phyloP scores from a whole-genome alignment of 2,329 filamentous ascomycete species.

The Fragosphaeria purpurea region DNA sequence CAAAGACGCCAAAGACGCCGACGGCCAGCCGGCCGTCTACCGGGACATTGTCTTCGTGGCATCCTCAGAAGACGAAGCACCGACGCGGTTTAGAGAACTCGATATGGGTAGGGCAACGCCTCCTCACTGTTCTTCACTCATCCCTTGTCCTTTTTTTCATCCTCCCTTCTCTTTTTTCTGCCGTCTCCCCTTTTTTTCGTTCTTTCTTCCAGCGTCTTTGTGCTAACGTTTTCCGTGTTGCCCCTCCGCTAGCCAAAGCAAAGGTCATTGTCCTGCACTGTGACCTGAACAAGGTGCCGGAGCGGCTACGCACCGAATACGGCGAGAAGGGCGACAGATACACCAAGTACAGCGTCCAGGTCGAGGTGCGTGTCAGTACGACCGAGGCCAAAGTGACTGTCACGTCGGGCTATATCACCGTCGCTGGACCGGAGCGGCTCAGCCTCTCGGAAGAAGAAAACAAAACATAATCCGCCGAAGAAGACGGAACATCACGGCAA shows the following conservation, averaged over 20 bases:
- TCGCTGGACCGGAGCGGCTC: slow-evolving; percentile 4
- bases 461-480: too few species aligned
- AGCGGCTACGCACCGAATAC: background rate
- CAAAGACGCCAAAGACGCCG: too few species aligned
- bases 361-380: slow-evolving; percentile 8
- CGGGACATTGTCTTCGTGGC: slow-evolving; percentile 16
- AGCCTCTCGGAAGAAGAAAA: background rate
- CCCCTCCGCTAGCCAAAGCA: background rate
- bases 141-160: background rate
- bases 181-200: too few species aligned
- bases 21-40: background rate
- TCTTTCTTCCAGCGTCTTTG: too few species aligned
- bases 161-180: background rate
- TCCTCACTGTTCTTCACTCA: too few species aligned
- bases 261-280: slow-evolving; percentile 12
- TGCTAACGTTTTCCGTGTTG: too few species aligned
- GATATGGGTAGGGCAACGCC: slow-evolving; percentile 7
- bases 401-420: slow-evolving; percentile 2
- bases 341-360: slow-evolving; percentile 7
- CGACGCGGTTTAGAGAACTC: slow-evolving; percentile 10
- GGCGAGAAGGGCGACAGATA: background rate
- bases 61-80: slow-evolving; percentile 10
- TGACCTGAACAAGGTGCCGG: slow-evolving; percentile 15
- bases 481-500: too few species aligned
- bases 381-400: slow-evolving; percentile 3